Percentiles rank a stretch among this genome's conserved stretches.
Conservation (phyloP, 225 moss, liverwort and hornwort species). For the Takakia lepidozioides region DNA sequence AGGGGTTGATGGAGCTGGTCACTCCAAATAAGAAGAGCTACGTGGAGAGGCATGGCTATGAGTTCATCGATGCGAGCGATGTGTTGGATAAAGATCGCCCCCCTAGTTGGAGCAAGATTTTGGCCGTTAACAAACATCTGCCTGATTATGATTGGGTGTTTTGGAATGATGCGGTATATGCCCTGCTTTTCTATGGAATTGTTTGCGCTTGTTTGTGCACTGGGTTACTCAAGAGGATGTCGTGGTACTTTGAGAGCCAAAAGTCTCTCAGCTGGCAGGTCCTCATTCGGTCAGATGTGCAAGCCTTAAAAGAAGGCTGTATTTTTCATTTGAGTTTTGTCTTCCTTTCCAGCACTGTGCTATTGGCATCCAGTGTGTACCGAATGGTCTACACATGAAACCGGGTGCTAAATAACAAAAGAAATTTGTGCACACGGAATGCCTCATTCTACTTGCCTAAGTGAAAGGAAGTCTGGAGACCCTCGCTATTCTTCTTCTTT, state of each 20-base stretch:
- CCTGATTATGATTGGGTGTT: slow-evolving; percentile 91
- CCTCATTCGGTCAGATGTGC: neutral
- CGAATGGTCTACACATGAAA: too few relatives aligned
- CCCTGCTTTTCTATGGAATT: neutral
- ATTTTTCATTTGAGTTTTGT: neutral
- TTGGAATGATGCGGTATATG: slow-evolving; percentile 96
- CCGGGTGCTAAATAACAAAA: too few relatives aligned
- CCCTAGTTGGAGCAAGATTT: slow-evolving; percentile 99
- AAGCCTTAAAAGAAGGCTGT: neutral
- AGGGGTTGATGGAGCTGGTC: slow-evolving; percentile 92
- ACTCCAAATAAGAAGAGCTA: slow-evolving; percentile 81
- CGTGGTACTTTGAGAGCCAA: too few relatives aligned
- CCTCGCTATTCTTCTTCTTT: too few relatives aligned
- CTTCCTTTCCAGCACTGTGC: neutral
- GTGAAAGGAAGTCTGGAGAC: too few relatives aligned
- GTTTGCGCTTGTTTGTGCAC: too few relatives aligned
- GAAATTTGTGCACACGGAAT: too few relatives aligned
- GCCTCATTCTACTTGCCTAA: too few relatives aligned
- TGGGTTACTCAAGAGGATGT: too few relatives aligned
- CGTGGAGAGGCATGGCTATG: slow-evolving; percentile 81
- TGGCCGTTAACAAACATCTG: slow-evolving; percentile 85
- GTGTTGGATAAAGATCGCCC: slow-evolving; percentile 79
- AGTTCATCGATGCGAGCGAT: slow-evolving; percentile 89
- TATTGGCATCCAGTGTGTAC: too few relatives aligned
- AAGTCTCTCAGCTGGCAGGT: neutral